A percentile compares a stretch with the other conserved stretches of the same genome.
phyloP scores from a whole-genome alignment of 495 filamentous ascomycete species.

The Bombardia bombarda region DNA sequence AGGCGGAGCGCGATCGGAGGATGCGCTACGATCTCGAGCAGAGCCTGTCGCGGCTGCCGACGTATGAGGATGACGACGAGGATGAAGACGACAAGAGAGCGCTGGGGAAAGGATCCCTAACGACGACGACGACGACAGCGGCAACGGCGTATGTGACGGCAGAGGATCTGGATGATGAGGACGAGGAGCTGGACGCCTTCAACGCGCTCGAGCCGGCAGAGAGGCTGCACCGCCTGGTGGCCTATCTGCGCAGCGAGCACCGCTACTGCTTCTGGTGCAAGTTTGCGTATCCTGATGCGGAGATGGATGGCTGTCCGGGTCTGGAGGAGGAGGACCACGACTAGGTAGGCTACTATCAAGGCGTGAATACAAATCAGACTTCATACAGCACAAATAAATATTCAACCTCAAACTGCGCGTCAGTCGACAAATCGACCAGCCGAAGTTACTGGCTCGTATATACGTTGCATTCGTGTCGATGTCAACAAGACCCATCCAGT shows the following conservation, averaged over 20 bases:
- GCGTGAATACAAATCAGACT: too few relatives aligned
- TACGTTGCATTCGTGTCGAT: too few relatives aligned
- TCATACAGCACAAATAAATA: too few relatives aligned
- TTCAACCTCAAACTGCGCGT: too few relatives aligned
- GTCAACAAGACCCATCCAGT: too few relatives aligned
- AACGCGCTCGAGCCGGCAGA: slow-evolving; percentile 58
- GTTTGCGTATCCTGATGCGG: slow-evolving; percentile 56
- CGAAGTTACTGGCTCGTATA: too few relatives aligned
- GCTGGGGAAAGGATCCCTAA: slow-evolving; percentile 20
- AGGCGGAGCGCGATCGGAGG: slow-evolving; percentile 59
- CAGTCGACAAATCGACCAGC: too few relatives aligned
- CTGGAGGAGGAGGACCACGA: slow-evolving; percentile 89
- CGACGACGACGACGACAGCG: slow-evolving; percentile 13
- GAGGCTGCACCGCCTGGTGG: slow-evolving; percentile 54
- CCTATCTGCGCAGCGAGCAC: slow-evolving; percentile 59
- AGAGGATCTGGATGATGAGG: slow-evolving; percentile 75
- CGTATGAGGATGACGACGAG: slow-evolving; percentile 44
- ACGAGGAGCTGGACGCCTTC: slow-evolving; percentile 79
- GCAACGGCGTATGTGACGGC: slow-evolving; percentile 37
- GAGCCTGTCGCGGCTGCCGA: slow-evolving; percentile 41
- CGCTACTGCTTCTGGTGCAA: slow-evolving; percentile 98
- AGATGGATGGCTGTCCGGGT: slow-evolving; percentile 87
- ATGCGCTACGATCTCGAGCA: slow-evolving; percentile 64
- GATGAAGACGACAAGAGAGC: slow-evolving; percentile 44
- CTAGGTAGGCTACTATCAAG: too few relatives aligned